A percentile compares a stretch with the other conserved stretches of the same genome.
These are phyloP conservation scores for Collybiopsis luxurians DNA, from an alignment of 768 basidiomycete genomes.

Conservation along the genomic window DNA sequence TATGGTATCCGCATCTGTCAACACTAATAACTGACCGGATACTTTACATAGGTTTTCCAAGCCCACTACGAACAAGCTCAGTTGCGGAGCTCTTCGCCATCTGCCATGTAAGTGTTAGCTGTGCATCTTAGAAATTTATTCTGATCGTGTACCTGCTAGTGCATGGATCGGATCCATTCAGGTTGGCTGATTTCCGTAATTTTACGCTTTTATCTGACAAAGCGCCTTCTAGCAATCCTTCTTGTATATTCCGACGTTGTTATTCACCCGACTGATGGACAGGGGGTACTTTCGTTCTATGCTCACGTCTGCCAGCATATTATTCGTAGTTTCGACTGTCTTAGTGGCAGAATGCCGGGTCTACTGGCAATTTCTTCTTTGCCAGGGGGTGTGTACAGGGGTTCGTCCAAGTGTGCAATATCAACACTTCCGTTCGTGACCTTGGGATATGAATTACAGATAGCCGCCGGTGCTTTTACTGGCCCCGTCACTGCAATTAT, in stretches of 20 bases:
- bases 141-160: too few relatives aligned
- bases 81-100: background rate
- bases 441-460: too few relatives aligned
- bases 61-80: constrained; percentile 2
- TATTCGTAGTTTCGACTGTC: constrained; percentile 42
- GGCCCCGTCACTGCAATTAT: constrained; percentile 37
- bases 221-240: background rate
- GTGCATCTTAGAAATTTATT: background rate
- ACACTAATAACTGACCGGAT: background rate
- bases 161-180: constrained; percentile 9
- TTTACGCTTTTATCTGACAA: background rate
- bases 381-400: constrained; percentile 51
- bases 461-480: constrained; percentile 37
- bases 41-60: constrained; percentile 5
- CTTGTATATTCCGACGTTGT: constrained; percentile 1
- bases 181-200: background rate
- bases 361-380: constrained; percentile 60
- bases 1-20: background rate
- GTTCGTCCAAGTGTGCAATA: too few relatives aligned
- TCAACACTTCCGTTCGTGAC: too few relatives aligned
- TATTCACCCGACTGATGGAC: constrained; percentile 40
- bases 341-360: constrained; percentile 48
- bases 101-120: background rate
- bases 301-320: constrained; percentile 31
- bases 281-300: constrained; percentile 46